A percentile compares a stretch with the other conserved stretches of the same genome.
Conservation (phyloP, 1,284 basidiomycete genomes). For the Fomitopsis betulina region DNA sequence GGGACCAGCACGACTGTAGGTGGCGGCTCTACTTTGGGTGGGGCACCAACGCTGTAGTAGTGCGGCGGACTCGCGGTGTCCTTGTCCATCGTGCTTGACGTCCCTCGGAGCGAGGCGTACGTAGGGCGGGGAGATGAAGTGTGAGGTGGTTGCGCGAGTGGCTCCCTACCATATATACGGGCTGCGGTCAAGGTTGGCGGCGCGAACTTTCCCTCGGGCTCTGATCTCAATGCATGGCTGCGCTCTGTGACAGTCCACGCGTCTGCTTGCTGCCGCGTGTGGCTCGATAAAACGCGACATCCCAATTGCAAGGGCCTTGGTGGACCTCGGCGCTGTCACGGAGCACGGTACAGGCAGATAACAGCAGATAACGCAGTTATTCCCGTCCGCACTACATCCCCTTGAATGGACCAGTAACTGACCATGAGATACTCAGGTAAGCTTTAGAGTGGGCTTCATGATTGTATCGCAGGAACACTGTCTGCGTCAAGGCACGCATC, state of each 20-base stretch:
- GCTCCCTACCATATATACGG: not conserved
- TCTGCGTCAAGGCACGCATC: no score
- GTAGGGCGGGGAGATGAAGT: no score
- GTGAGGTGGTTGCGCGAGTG: not conserved
- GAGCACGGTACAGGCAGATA: not conserved
- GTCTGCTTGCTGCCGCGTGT: no score
- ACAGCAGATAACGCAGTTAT: not conserved
- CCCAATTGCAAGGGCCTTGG: not conserved
- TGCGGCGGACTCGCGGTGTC: not conserved
- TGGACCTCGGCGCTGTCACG: not conserved
- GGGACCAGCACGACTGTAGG: not conserved
- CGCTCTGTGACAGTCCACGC: no score
- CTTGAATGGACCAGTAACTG: no score
- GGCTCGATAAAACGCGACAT: not conserved
- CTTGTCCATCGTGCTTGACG: not conserved
- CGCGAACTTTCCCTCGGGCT: no score
- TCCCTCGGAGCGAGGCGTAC: not conserved
- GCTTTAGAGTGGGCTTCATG: no score
- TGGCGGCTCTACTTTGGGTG: not conserved
- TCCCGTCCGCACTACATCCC: no score
- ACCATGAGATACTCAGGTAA: no score
- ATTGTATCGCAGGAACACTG: no score
- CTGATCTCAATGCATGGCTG: no score
- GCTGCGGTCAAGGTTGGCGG: no score
- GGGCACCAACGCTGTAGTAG: not conserved